A percentile compares a stretch with the other conserved stretches of the same genome.
phyloP scores from a whole-genome alignment of 2,329 filamentous ascomycete species.

The Gremmenia infestans region DNA sequence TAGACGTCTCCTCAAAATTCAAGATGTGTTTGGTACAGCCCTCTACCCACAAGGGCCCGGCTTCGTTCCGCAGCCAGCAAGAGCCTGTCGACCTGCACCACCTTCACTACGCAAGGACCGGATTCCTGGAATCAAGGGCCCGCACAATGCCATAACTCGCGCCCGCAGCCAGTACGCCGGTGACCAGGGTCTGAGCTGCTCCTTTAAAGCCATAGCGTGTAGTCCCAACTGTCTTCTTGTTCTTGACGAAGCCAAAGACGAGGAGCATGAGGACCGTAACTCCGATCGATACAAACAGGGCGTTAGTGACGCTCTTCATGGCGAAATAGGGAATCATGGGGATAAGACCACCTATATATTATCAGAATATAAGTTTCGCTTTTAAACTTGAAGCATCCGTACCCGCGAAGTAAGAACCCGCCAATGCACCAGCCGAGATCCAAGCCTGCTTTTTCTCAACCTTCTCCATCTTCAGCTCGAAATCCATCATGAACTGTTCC shows the following conservation, averaged over 20 bases:
- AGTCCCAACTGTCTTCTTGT: slow-evolving; percentile 36
- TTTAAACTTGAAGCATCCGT: background rate
- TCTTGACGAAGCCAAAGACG: slow-evolving; percentile 47
- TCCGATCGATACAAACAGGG: slow-evolving; percentile 45
- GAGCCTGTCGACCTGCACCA: background rate
- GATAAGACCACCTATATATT: slow-evolving; percentile 34
- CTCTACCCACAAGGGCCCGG: background rate
- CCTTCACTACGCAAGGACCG: background rate
- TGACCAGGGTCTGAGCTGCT: slow-evolving; percentile 58
- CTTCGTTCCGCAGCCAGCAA: background rate
- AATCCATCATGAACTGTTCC: slow-evolving; percentile 41
- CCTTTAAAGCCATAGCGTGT: slow-evolving; percentile 51
- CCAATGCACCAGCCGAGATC: slow-evolving; percentile 24
- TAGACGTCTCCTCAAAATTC: too few relatives aligned
- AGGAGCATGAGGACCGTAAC: slow-evolving; percentile 45
- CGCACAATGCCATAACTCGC: slow-evolving; percentile 60
- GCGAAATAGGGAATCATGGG: slow-evolving; percentile 50
- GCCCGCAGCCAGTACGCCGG: slow-evolving; percentile 61
- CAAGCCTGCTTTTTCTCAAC: slow-evolving; percentile 28
- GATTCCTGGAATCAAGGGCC: slow-evolving; percentile 40
- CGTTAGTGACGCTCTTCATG: slow-evolving; percentile 34
- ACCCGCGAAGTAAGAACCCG: slow-evolving; percentile 33
- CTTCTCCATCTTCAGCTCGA: slow-evolving; percentile 38
- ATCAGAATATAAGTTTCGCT: background rate
- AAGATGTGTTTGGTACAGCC: too few relatives aligned